These are phyloP conservation scores for Paratinospora sagittata DNA, from an alignment of 164 flowering plant species.

Conservation along the genomic window DNA sequence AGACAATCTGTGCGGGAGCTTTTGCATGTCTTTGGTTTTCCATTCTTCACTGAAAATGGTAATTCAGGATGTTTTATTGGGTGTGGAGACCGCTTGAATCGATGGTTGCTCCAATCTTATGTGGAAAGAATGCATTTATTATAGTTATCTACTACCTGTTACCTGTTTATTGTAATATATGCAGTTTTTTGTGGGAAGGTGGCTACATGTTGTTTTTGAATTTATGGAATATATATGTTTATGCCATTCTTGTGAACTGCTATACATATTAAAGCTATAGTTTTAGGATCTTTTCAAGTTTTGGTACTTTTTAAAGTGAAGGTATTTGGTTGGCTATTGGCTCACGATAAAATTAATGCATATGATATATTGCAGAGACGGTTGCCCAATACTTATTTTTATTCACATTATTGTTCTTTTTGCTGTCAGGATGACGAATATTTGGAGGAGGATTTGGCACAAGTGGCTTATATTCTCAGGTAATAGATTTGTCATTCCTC, in stretches of 20 bases:
- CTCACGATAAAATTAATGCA: too few relatives aligned
- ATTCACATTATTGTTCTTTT: too few relatives aligned
- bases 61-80: slow-evolving; percentile 93
- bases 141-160: slow-evolving; percentile 19
- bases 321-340: too few relatives aligned
- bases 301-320: too few relatives aligned
- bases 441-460: too few relatives aligned
- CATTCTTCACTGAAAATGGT: slow-evolving; percentile 73
- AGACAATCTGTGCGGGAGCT: slow-evolving; percentile 80
- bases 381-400: too few relatives aligned
- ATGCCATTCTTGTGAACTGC: background rate
- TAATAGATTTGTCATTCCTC: too few relatives aligned
- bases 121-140: slow-evolving; percentile 94
- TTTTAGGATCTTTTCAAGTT: too few relatives aligned
- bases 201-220: background rate
- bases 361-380: too few relatives aligned
- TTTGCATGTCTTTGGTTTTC: slow-evolving; percentile 64
- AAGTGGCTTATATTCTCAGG: too few relatives aligned
- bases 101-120: slow-evolving; percentile 69
- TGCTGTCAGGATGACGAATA: too few relatives aligned
- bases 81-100: slow-evolving; percentile 74
- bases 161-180: background rate
- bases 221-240: background rate
- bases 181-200: background rate
- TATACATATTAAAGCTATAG: background rate